Evolutionary conservation across 306 rosid genomes (phyloP), one percentile per base, ranked within the genome.

Genomic region (Cicer chorassanicum): DNA sequence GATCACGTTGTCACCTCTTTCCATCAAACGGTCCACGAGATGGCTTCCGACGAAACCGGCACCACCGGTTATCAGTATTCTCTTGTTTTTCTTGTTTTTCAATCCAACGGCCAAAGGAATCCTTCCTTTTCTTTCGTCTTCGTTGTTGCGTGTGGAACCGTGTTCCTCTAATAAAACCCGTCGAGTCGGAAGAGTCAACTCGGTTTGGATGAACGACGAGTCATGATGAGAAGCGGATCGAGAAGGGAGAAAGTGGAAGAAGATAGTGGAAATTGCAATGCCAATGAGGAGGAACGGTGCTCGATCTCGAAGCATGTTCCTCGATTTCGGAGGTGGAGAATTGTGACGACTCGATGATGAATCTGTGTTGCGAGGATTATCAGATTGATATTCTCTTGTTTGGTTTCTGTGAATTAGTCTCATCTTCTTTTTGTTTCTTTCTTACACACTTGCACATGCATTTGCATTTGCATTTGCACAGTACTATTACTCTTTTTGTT

Each of bases 31-130:
- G 78, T 93, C 98, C 45, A 93, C 98, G 1, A 93, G 87, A 67
- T 93, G 98, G 79, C 97, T 91, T 29, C 97, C 97, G 0, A 93
- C 98, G 84, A 93, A 93, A 69, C 98, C 98, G 1, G 98, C 98
- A 49, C 98, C 98, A 39, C 97, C 98, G 0, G 98, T 93, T 1
- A 93, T 92, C 49, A 93, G 72, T 8, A 93, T 69, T 83, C 98
- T 81, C 84, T 72, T 79, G 15, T 36, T 79, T 82, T 77, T 90
- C 43, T 41, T 75, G 6, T 4, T 55, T 46, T 80, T 84, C 76
- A 9, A 15, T 85, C 86, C 72, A 54, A 6, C 44, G 78, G 86
- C 65, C 41, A 56, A 19, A 1, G 91, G 89, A 0, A 90, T 71
- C 77, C 70, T 90, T 54, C 84, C 83, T 14, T 7, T 74, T 39